A percentile compares a stretch with the other conserved stretches of the same genome.
These are phyloP conservation scores for Blastobotrys parvus DNA, from an alignment of 805 yeast species.

Conservation along the genomic window DNA sequence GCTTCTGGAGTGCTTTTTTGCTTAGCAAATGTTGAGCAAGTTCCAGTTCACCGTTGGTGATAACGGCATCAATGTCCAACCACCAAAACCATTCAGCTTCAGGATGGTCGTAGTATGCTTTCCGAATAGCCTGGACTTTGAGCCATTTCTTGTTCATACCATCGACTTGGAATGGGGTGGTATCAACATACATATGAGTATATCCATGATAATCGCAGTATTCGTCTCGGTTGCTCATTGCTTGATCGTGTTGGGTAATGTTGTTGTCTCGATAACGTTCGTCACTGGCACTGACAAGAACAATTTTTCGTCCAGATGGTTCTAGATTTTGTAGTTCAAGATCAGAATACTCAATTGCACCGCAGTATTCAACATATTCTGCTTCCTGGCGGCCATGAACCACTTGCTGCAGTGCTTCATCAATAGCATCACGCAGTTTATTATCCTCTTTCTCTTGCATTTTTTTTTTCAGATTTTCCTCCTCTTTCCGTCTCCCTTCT, in stretches of 20 bases:
- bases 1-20: conserved; percentile 19
- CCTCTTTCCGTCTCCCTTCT: no score
- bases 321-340: no score
- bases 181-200: conserved; percentile 16
- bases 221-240: conserved; percentile 22
- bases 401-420: no score
- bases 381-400: no score
- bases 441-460: no score
- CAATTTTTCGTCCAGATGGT: conserved; percentile 4
- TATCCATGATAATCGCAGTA: conserved; percentile 27
- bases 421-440: no score
- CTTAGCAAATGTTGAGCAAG: conserved; percentile 21
- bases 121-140: conserved; percentile 26
- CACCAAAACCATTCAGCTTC: conserved; percentile 32
- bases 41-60: conserved; percentile 24
- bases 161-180: conserved; percentile 10
- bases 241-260: not conserved
- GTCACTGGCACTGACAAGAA: conserved; percentile 20
- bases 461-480: no score
- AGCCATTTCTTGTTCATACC: conserved; percentile 24
- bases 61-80: conserved; percentile 28
- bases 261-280: conserved; percentile 8
- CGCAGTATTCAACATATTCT: no score
- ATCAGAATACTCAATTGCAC: no score
- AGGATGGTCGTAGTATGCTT: conserved; percentile 24